A percentile compares a stretch with the other conserved stretches of the same genome.
Conservation (phyloP, 768 basidiomycete species). For the Inosperma sp. region DNA sequence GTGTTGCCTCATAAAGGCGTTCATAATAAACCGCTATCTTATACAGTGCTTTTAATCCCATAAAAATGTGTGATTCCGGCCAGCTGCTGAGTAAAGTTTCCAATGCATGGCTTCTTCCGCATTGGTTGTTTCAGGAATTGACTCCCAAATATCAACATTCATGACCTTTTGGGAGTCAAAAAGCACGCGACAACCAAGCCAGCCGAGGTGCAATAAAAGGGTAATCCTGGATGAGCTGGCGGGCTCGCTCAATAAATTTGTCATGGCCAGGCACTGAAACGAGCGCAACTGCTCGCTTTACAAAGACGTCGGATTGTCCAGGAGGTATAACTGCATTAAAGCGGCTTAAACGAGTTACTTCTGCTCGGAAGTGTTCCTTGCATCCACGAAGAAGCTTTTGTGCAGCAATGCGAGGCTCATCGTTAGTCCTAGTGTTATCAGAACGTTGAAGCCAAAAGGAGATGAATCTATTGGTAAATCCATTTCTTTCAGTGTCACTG, state of each 20-base stretch:
- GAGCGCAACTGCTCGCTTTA: conserved; percentile 13
- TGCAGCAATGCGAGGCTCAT: conserved; percentile 20
- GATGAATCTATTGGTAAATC: conserved; percentile 19
- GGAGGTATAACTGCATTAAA: conserved; percentile 23
- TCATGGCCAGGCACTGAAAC: neutral
- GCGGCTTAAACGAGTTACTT: conserved; percentile 21
- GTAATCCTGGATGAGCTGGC: conserved; percentile 16
- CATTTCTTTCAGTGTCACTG: conserved; percentile 22
- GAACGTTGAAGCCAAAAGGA: conserved; percentile 13
- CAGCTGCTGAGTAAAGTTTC: conserved; percentile 28
- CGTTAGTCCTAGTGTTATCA: conserved; percentile 1
- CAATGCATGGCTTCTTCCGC: conserved; percentile 35
- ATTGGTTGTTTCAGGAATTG: conserved; percentile 31
- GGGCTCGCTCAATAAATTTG: conserved; percentile 10
- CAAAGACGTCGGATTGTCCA: conserved; percentile 11
- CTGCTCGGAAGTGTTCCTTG: conserved; percentile 26
- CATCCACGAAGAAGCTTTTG: conserved; percentile 23
- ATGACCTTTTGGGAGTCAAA: conserved; percentile 26
- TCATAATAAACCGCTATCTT: conserved; percentile 21
- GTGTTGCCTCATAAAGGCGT: conserved; percentile 5
- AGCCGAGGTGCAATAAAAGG: conserved; percentile 25
- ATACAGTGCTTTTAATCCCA: conserved; percentile 17
- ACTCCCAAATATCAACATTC: conserved; percentile 28
- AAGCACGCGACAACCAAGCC: conserved; percentile 34
- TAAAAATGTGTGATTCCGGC: conserved; percentile 21